Conservation (phyloP, 768 basidiomycete genomes). For the Suillus luteus region DNA sequence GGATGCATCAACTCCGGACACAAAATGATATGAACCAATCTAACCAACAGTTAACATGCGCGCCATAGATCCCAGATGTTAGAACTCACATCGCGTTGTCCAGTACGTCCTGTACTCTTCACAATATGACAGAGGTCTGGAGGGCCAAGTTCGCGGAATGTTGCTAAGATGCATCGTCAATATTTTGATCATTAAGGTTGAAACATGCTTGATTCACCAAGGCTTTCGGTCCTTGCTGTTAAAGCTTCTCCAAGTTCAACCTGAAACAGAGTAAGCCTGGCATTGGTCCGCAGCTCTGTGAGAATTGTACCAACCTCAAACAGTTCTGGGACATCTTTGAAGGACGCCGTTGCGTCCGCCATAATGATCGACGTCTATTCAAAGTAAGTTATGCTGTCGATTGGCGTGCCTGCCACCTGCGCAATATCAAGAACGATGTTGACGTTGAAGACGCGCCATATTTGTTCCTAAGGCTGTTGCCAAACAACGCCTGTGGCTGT, state of each 20-base stretch:
- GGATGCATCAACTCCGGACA: conserved; percentile 98
- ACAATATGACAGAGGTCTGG: conserved; percentile 96
- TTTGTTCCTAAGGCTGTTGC: conserved; percentile 26
- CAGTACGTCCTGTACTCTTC: conserved; percentile 83
- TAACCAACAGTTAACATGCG: conserved; percentile 30
- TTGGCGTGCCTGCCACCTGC: neutral
- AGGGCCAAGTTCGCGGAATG: conserved; percentile 95
- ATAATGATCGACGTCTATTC: conserved; percentile 32
- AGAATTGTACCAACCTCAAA: conserved; percentile 69
- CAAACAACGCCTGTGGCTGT: conserved; percentile 27
- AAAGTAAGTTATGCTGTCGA: neutral
- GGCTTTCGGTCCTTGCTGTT: conserved; percentile 85
- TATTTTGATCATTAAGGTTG: neutral
- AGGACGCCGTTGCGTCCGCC: conserved; percentile 61
- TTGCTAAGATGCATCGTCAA: conserved; percentile 52
- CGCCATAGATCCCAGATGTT: conserved; percentile 5
- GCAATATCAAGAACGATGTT: conserved; percentile 3
- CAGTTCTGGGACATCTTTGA: conserved; percentile 95
- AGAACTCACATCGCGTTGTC: conserved; percentile 80
- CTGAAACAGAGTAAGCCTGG: conserved; percentile 37
- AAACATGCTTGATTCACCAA: conserved; percentile 58
- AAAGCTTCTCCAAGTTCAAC: conserved; percentile 90
- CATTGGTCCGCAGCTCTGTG: neutral
- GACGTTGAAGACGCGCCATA: conserved; percentile 8
- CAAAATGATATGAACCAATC: conserved; percentile 96